A percentile compares a stretch with the other conserved stretches of the same genome.
Conservation (phyloP, 2,329 filamentous ascomycete genomes). For the Sarocladium strictum region DNA sequence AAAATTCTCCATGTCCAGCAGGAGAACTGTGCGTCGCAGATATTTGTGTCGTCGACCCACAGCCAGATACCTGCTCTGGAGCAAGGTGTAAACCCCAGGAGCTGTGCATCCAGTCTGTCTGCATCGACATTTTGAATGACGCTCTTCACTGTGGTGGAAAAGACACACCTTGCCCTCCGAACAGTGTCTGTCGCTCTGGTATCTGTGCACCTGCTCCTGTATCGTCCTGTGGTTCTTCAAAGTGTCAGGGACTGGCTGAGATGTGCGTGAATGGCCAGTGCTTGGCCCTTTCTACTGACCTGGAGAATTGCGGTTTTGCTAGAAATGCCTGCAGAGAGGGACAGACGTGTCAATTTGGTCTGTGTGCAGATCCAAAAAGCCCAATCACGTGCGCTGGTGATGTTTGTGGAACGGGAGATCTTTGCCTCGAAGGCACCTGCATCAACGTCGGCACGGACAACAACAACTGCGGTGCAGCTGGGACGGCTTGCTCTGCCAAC, state of each 20-base stretch:
- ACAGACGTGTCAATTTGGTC: background rate
- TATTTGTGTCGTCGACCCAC: slow-evolving; percentile 1
- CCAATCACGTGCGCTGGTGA: background rate
- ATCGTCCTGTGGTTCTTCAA: background rate
- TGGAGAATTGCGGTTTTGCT: background rate
- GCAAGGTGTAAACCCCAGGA: background rate
- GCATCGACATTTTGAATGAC: slow-evolving; percentile 1
- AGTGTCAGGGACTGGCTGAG: background rate
- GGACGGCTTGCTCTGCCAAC: background rate
- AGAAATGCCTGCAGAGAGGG: background rate
- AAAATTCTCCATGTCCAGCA: background rate
- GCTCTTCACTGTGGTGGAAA: slow-evolving; percentile 2
- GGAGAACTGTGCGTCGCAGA: slow-evolving; percentile 2
- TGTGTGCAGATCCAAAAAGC: background rate
- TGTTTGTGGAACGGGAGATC: background rate
- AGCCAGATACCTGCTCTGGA: slow-evolving; percentile 2
- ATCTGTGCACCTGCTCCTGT: background rate
- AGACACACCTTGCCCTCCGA: slow-evolving; percentile 2
- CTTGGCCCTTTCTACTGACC: background rate
- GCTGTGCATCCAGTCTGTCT: background rate
- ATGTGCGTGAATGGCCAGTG: background rate
- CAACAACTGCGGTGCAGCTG: background rate
- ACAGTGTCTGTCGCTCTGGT: slow-evolving; percentile 2
- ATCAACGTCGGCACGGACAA: background rate
- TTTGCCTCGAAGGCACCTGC: background rate